Conservation (phyloP, 768 basidiomycete species). For the Lepiota venenata region DNA sequence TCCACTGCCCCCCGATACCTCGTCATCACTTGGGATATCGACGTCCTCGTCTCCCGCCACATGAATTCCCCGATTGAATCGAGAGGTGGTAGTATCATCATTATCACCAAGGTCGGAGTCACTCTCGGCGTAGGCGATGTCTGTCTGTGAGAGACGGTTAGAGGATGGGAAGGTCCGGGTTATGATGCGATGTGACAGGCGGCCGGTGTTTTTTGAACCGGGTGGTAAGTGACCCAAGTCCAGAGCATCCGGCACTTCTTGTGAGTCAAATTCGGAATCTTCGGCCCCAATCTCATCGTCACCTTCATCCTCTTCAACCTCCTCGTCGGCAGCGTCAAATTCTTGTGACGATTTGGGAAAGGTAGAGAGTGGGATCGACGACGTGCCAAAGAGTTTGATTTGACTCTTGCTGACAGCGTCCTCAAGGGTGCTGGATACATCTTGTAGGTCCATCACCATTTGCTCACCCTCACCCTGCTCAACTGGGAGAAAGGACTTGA, state of each 20-base stretch:
- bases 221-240: slow-evolving; percentile 12
- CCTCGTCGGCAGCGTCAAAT: slow-evolving; percentile 29
- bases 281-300: slow-evolving; percentile 23
- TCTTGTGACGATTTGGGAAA: slow-evolving; percentile 26
- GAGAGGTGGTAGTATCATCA: slow-evolving; percentile 26
- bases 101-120: slow-evolving; percentile 68
- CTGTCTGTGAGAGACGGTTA: slow-evolving; percentile 32
- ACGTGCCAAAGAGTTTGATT: slow-evolving; percentile 82
- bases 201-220: slow-evolving; percentile 45
- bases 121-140: slow-evolving; percentile 70
- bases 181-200: slow-evolving; percentile 43
- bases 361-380: slow-evolving; percentile 63
- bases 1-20: slow-evolving; percentile 38
- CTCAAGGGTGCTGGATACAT: slow-evolving; percentile 76
- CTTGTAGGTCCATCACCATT: slow-evolving; percentile 98
- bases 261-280: slow-evolving; percentile 27
- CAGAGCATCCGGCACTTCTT: slow-evolving; percentile 20
- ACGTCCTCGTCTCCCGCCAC: slow-evolving; percentile 48
- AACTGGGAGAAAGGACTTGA: slow-evolving; percentile 34
- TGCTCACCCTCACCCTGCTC: slow-evolving; percentile 91
- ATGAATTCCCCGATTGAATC: slow-evolving; percentile 26
- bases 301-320: slow-evolving; percentile 29
- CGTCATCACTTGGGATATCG: slow-evolving; percentile 49
- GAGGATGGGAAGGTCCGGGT: slow-evolving; percentile 36
- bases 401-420: slow-evolving; percentile 78